These are phyloP conservation scores for Umbellularia californica DNA, from an alignment of 164 flowering plant species.

Conservation along the genomic window DNA sequence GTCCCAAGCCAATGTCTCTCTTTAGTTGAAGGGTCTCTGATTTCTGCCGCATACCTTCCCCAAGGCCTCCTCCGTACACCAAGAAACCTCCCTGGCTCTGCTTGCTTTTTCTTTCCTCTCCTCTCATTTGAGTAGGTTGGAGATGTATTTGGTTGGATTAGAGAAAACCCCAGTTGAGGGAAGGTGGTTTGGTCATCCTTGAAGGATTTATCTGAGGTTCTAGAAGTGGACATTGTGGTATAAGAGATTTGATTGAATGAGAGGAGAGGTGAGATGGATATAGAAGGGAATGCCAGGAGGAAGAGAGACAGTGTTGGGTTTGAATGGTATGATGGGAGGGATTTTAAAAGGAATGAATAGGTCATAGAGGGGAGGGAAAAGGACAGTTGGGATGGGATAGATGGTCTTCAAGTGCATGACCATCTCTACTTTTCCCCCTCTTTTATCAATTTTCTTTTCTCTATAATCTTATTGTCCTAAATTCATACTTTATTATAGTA, in stretches of 20 bases:
- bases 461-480: background rate
- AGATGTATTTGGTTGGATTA: conserved; percentile 43
- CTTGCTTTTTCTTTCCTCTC: conserved; percentile 61
- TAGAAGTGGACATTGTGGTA: conserved; percentile 29
- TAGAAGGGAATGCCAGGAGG: conserved; percentile 10
- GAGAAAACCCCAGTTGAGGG: conserved; percentile 39
- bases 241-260: background rate
- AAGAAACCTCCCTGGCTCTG: conserved; percentile 86
- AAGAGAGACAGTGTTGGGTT: background rate
- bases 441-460: background rate
- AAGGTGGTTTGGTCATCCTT: conserved; percentile 17
- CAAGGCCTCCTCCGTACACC: conserved; percentile 91
- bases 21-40: conserved; percentile 89
- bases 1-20: conserved; percentile 99
- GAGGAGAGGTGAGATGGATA: conserved; percentile 5
- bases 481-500: background rate
- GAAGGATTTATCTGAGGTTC: conserved; percentile 31
- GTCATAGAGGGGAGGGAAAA: too few relatives aligned
- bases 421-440: background rate
- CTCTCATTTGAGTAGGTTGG: conserved; percentile 9
- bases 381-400: background rate
- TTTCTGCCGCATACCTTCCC: conserved; percentile 97
- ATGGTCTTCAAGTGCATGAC: background rate
- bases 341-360: background rate
- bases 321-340: background rate